phyloP scores from a whole-genome alignment of 2,329 filamentous ascomycete genomes.

The Hypoxylon sp. region DNA sequence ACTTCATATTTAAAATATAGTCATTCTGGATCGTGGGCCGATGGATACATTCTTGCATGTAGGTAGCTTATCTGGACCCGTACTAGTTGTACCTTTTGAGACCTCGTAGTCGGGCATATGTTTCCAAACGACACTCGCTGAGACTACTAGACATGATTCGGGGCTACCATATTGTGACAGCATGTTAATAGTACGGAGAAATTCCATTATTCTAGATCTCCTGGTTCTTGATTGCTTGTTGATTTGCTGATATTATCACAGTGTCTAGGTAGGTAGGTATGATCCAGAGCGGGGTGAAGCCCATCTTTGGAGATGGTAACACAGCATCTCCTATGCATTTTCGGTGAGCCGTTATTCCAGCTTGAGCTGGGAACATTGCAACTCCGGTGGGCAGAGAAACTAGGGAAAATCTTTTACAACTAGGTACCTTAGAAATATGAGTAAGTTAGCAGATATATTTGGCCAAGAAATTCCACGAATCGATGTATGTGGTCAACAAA shows the following conservation, averaged over 20 bases:
- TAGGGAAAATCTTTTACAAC: not conserved
- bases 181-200: not conserved
- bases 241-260: not conserved
- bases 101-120: not conserved
- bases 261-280: not conserved
- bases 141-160: not conserved
- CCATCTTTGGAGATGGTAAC: not conserved
- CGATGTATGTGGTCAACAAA: not conserved
- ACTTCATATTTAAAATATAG: constrained; percentile 4
- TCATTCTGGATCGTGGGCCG: not conserved
- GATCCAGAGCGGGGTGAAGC: not conserved
- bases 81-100: not conserved
- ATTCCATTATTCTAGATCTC: not conserved
- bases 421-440: not conserved
- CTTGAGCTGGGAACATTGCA: not conserved
- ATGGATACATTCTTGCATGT: not conserved
- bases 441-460: not conserved
- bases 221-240: not conserved
- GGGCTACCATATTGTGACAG: not conserved
- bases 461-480: not conserved
- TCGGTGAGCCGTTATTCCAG: constrained; percentile 1
- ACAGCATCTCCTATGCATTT: not conserved
- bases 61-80: not conserved
- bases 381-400: constrained; percentile 1
- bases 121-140: not conserved